Conservation (phyloP, 106 monocot species). For the Ottelia alismoides region DNA sequence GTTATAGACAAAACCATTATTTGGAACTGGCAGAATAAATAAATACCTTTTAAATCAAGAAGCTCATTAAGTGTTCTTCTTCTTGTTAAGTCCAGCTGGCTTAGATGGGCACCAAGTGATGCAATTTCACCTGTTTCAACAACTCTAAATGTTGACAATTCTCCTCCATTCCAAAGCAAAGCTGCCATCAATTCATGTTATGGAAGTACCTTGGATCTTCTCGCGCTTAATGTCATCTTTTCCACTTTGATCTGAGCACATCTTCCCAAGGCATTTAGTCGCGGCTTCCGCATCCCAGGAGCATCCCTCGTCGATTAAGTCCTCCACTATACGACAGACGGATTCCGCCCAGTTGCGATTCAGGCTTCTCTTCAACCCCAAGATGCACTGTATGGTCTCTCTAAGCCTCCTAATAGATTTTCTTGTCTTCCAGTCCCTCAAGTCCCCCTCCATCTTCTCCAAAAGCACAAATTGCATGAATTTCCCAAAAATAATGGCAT, state of each 20-base stretch:
- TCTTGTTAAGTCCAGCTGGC: conserved; percentile 25
- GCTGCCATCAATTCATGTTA: neutral
- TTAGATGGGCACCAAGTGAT: conserved; percentile 14
- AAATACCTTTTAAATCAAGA: conserved; percentile 58
- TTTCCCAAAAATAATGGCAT: no score
- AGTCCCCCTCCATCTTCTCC: no score
- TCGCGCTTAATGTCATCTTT: neutral
- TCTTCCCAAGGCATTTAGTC: neutral
- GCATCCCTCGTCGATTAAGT: neutral
- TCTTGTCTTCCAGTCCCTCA: no score
- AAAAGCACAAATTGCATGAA: no score
- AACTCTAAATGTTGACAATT: no score
- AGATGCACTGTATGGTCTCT: neutral
- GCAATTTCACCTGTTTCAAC: conserved; percentile 30
- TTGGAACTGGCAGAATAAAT: neutral
- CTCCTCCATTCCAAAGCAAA: no score
- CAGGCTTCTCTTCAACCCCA: neutral
- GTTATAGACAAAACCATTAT: no score
- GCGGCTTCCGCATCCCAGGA: neutral
- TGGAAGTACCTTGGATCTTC: neutral
- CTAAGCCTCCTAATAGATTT: neutral
- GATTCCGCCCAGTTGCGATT: neutral
- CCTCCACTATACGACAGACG: neutral
- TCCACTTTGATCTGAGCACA: neutral
- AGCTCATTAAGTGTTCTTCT: conserved; percentile 38